Evolutionary conservation across 768 basidiomycete genomes (phyloP).

Genomic region (Pleurotus giganteus): DNA sequence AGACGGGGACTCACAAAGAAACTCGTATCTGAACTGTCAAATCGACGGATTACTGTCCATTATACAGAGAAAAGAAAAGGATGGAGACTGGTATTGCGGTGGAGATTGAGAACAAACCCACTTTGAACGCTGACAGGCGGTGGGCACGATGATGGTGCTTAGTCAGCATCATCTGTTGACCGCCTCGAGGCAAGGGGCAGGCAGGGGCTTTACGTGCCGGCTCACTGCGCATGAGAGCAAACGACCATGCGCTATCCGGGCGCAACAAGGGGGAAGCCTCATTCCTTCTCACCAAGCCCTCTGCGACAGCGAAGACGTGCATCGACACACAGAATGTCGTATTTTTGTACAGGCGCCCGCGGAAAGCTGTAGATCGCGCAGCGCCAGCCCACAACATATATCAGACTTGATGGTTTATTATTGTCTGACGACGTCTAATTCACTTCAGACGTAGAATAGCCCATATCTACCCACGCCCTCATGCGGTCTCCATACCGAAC

Average conservation of each 20-base stretch:
- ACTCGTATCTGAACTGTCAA: slow-evolving; percentile 5
- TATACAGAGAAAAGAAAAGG: slow-evolving; percentile 7
- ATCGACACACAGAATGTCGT: too few relatives aligned
- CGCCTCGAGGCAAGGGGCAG: slow-evolving; percentile 6
- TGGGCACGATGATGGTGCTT: slow-evolving; percentile 8
- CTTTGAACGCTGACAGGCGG: slow-evolving; percentile 6
- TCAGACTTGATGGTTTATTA: background rate
- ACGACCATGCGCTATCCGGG: background rate
- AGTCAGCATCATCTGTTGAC: slow-evolving; percentile 3
- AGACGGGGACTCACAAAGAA: slow-evolving; percentile 10
- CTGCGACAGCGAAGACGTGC: too few relatives aligned
- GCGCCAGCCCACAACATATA: too few relatives aligned
- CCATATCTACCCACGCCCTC: slow-evolving; percentile 56
- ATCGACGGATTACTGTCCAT: slow-evolving; percentile 4
- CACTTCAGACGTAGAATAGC: slow-evolving; percentile 43
- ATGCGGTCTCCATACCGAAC: slow-evolving; percentile 57
- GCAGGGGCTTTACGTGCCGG: background rate
- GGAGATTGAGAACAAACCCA: slow-evolving; percentile 11
- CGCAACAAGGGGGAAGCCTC: too few relatives aligned
- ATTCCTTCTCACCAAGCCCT: too few relatives aligned
- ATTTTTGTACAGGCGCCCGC: too few relatives aligned
- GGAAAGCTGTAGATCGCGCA: too few relatives aligned
- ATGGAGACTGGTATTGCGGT: background rate
- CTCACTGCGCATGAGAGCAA: background rate
- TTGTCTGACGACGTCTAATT: slow-evolving; percentile 23